These are phyloP conservation scores for Fusarium brevicatenulatum DNA, from an alignment of 2,329 filamentous ascomycete genomes.

Conservation along the genomic window DNA sequence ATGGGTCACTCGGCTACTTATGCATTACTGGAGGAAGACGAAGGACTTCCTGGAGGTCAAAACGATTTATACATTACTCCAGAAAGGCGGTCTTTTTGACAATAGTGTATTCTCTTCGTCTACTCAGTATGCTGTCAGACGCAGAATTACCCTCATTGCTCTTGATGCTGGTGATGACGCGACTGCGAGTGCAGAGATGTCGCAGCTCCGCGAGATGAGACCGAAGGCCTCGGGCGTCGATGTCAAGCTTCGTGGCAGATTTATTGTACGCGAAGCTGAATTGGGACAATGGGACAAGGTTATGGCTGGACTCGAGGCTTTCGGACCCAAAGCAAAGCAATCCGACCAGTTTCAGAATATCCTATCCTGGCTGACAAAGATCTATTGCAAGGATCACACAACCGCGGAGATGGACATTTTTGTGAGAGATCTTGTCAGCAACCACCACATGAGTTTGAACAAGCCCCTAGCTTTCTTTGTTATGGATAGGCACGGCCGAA, in stretches of 20 bases:
- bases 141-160: conserved; percentile 42
- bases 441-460: conserved; percentile 43
- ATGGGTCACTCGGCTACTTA: conserved; percentile 39
- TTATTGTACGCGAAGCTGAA: conserved; percentile 45
- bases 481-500: conserved; percentile 46
- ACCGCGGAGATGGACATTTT: conserved; percentile 44
- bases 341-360: conserved; percentile 41
- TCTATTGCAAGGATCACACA: conserved; percentile 43
- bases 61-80: conserved; percentile 44
- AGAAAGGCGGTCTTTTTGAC: conserved; percentile 44
- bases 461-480: conserved; percentile 46
- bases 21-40: conserved; percentile 43
- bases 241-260: conserved; percentile 42
- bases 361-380: conserved; percentile 49
- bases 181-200: conserved; percentile 43
- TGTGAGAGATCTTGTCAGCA: conserved; percentile 43
- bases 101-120: conserved; percentile 20
- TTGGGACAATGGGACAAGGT: conserved; percentile 44
- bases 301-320: conserved; percentile 32
- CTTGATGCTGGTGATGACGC: conserved; percentile 44
- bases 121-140: conserved; percentile 45
- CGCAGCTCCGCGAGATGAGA: conserved; percentile 33
- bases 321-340: conserved; percentile 31
- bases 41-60: conserved; percentile 39
- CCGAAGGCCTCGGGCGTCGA: conserved; percentile 36